phyloP scores from a whole-genome alignment of 305 asterid species.

The Solanum hybrid region DNA sequence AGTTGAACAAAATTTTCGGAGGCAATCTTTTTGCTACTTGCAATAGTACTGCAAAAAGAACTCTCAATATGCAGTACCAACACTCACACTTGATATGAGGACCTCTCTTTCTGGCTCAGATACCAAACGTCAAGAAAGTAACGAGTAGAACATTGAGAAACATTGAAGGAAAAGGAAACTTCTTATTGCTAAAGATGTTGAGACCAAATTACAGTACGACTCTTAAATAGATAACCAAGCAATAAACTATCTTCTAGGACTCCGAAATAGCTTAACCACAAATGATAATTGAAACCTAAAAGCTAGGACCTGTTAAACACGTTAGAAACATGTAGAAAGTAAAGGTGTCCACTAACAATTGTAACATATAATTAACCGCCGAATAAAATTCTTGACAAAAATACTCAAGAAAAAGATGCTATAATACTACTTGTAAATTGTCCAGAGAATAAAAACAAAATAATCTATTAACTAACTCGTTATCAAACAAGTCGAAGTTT shows the following conservation, averaged over 20 bases:
- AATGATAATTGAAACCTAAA: neutral
- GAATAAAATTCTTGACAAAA: neutral
- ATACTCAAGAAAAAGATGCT: neutral
- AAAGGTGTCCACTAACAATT: neutral
- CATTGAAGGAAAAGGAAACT: neutral
- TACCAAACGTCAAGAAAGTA: neutral
- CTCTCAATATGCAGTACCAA: neutral
- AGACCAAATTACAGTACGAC: neutral
- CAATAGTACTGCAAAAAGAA: neutral
- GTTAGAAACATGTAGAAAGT: no score
- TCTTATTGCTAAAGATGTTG: neutral
- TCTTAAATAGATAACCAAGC: neutral
- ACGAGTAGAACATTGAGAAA: neutral
- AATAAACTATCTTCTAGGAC: neutral
- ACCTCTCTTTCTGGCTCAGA: neutral
- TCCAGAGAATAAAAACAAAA: neutral
- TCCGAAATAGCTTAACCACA: neutral
- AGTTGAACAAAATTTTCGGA: neutral
- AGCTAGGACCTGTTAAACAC: neutral
- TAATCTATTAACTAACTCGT: neutral
- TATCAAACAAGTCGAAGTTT: neutral
- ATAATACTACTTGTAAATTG: neutral
- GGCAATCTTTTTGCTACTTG: neutral
- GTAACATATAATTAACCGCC: neutral
- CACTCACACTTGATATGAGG: neutral